phyloP scores from a whole-genome alignment of 2,329 filamentous ascomycete species.

The Alternaria brassicicola region DNA sequence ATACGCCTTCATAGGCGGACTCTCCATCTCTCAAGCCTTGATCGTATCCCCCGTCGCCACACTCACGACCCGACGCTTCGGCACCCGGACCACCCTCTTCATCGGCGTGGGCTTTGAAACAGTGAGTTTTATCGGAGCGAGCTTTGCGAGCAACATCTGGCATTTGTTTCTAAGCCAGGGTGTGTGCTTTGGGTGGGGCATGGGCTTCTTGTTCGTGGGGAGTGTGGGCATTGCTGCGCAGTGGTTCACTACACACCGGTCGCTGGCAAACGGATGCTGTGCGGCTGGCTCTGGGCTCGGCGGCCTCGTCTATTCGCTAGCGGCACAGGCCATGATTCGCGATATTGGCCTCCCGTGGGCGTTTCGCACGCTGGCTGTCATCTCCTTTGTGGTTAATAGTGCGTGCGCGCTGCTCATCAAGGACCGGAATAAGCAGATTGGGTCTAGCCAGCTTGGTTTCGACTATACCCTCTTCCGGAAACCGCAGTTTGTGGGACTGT shows the following conservation, averaged over 20 bases:
- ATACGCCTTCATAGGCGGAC: constrained; percentile 78
- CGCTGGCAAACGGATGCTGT: constrained; percentile 71
- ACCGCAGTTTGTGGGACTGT: constrained; percentile 67
- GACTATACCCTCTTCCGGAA: constrained; percentile 67
- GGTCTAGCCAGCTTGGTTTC: constrained; percentile 66
- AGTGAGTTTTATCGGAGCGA: constrained; percentile 70
- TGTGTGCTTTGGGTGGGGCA: constrained; percentile 75
- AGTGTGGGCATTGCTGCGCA: constrained; percentile 72
- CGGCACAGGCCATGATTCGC: constrained; percentile 70
- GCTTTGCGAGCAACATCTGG: constrained; percentile 72
- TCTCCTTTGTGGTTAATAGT: constrained; percentile 68
- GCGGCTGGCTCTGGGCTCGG: constrained; percentile 76
- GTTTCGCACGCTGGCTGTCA: constrained; percentile 68
- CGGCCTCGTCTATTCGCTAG: constrained; percentile 72
- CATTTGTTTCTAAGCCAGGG: constrained; percentile 79
- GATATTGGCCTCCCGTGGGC: constrained; percentile 69
- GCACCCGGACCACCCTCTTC: constrained; percentile 68
- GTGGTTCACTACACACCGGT: constrained; percentile 73
- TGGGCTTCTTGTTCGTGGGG: constrained; percentile 77
- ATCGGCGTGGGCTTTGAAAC: constrained; percentile 70
- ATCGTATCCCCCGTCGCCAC: constrained; percentile 73
- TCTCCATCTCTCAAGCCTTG: constrained; percentile 70
- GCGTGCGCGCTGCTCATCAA: constrained; percentile 67
- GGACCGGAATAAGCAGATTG: constrained; percentile 75
- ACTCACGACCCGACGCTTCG: constrained; percentile 63